A percentile compares a stretch with the other conserved stretches of the same genome.
Evolutionary conservation across 352 stramenopile species (phyloP).

Genomic region (Globisporangium polare): DNA sequence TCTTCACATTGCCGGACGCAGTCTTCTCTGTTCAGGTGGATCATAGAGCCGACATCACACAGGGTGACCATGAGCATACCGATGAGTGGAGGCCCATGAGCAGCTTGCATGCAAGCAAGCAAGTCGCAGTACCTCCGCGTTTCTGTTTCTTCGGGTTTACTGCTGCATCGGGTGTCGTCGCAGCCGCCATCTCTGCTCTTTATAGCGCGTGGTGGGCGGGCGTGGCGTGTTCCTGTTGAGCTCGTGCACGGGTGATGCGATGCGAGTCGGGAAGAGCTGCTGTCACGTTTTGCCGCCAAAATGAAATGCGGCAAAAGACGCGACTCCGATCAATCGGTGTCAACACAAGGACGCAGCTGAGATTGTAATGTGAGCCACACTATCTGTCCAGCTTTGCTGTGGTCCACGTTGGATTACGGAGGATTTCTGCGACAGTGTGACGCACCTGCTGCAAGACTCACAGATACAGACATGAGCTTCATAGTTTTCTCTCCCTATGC

Average conservation of each 20-base stretch:
- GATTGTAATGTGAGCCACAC: neutral
- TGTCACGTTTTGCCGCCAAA: slow-evolving; percentile 3
- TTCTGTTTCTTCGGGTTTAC: slow-evolving; percentile 14
- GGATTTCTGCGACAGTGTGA: neutral
- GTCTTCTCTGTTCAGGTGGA: slow-evolving; percentile 5
- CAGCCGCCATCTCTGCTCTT: slow-evolving; percentile 1
- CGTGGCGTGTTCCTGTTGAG: neutral
- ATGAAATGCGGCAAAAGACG: too few species aligned
- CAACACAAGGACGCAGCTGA: too few species aligned
- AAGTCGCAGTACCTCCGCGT: slow-evolving; percentile 3
- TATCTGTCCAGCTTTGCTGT: neutral
- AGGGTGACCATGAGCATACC: neutral
- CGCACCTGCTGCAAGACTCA: neutral
- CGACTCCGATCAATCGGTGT: too few species aligned
- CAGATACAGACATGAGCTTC: neutral
- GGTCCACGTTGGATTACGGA: neutral
- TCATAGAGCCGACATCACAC: too few species aligned
- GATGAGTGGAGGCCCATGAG: too few species aligned
- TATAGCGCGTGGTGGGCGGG: neutral
- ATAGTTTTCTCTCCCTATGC: neutral
- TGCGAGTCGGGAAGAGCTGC: neutral
- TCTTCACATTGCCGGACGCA: slow-evolving; percentile 8
- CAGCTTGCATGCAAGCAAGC: neutral
- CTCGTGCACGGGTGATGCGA: neutral
- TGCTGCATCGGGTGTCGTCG: neutral